Percentiles rank a stretch among this genome's conserved stretches.
Evolutionary conservation across 768 basidiomycete genomes (phyloP).

Genomic region (Pholiota molesta): DNA sequence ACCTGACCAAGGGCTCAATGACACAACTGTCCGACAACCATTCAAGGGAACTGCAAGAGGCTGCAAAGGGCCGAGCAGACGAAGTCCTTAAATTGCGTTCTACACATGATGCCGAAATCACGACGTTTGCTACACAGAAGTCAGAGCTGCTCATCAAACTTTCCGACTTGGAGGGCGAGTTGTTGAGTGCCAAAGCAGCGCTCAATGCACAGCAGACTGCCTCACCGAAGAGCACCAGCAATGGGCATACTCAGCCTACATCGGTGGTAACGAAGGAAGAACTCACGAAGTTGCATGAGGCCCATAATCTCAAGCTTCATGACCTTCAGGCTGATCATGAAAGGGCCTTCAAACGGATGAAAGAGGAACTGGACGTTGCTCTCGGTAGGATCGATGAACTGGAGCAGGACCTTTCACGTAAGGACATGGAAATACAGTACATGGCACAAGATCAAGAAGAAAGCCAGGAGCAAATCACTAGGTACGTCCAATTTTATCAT

Average conservation of each 20-base stretch:
- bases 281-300: slow-evolving; percentile 76
- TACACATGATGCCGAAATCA: slow-evolving; percentile 63
- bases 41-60: slow-evolving; percentile 72
- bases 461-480: slow-evolving; percentile 69
- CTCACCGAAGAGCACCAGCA: slow-evolving; percentile 61
- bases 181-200: slow-evolving; percentile 64
- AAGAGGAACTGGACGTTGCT: slow-evolving; percentile 59
- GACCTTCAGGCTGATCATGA: slow-evolving; percentile 74
- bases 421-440: slow-evolving; percentile 81
- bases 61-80: slow-evolving; percentile 67
- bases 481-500: slow-evolving; percentile 55
- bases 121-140: slow-evolving; percentile 59
- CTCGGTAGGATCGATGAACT: slow-evolving; percentile 53
- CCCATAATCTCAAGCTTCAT: slow-evolving; percentile 79
- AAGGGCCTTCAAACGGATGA: slow-evolving; percentile 53
- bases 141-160: slow-evolving; percentile 61
- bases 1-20: slow-evolving; percentile 71
- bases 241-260: slow-evolving; percentile 39
- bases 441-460: slow-evolving; percentile 83
- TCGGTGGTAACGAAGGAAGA: slow-evolving; percentile 74
- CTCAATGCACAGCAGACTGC: slow-evolving; percentile 52
- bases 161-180: slow-evolving; percentile 79
- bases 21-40: slow-evolving; percentile 73
- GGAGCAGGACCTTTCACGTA: slow-evolving; percentile 63
- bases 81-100: slow-evolving; percentile 67